Evolutionary conservation across 176 grass and related monocot species (phyloP), one percentile per base, ranked within the genome.

Genomic region (Aegilops tauschii): DNA sequence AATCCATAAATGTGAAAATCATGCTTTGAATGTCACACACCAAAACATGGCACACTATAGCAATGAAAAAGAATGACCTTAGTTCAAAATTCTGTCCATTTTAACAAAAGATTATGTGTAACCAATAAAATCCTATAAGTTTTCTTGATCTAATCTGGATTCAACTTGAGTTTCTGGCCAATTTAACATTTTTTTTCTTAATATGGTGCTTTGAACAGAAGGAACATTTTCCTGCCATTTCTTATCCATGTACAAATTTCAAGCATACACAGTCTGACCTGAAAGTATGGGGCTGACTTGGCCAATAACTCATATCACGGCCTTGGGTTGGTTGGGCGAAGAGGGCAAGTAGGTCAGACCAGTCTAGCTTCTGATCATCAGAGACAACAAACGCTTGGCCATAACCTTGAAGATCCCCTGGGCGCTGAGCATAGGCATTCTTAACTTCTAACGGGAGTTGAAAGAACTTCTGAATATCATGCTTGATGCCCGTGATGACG

Each of bases 371-470:
- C 89, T 95, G 89, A 10, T 95, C 95, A 73, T 93, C 91, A 13
- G 91, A 91, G 91, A 97, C 95, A 73, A 95, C 85, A 40, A 97
- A 97, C 20, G 91, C 93, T 27, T 95, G 93, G 69, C 95, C 95
- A 71, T 97, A 95, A 1, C 89, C 95, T 65, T 93, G 93, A 69
- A 95, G 91, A 30, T 87, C 94, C 12, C 91, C 93, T 0, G 93
- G 89, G 49, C 89, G 87, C 90, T 90, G 2, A 12, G 91, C 87
- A n/a, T 93, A 97, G 49, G 90, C 93, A 82, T 97, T 93, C 75
- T 97, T 97, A 73, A 91, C 93, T 58, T 93, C 93, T 50, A 93
- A 42, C 17, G 95, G 95, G 3, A 94, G 90, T 90, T 94, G 90
- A 92, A 97, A 97, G 83, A 94, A 97, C 80, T 90, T 90, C 76